Conservation (phyloP, 345 rosid genomes). For the Sonneratia caseolaris region DNA sequence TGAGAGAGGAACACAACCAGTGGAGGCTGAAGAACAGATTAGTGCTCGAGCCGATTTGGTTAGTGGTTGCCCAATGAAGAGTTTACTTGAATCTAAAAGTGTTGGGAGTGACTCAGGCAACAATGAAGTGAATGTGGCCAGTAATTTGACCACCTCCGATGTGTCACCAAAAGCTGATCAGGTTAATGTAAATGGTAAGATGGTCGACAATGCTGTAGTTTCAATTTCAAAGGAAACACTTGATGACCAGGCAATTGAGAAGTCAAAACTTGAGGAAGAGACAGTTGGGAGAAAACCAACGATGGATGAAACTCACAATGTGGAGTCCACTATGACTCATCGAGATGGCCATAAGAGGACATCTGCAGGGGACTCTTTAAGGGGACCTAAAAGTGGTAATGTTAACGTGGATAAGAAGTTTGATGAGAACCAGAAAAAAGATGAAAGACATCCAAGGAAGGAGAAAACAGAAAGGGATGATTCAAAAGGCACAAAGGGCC, state of each 20-base stretch:
- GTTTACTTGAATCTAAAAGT: slow-evolving; percentile 15
- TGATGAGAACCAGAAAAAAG: slow-evolving; percentile 29
- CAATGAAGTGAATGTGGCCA: slow-evolving; percentile 7
- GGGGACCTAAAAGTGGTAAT: slow-evolving; percentile 24
- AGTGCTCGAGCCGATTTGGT: slow-evolving; percentile 11
- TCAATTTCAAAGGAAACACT: slow-evolving; percentile 18
- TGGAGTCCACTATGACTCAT: slow-evolving; percentile 24
- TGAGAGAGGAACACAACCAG: slow-evolving; percentile 30
- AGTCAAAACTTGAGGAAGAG: slow-evolving; percentile 21
- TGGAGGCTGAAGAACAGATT: slow-evolving; percentile 18
- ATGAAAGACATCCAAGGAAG: slow-evolving; percentile 35
- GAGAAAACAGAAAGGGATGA: slow-evolving; percentile 41
- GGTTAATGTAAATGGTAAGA: slow-evolving; percentile 19
- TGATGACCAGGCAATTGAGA: slow-evolving; percentile 12
- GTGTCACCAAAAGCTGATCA: slow-evolving; percentile 10
- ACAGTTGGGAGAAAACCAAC: slow-evolving; percentile 16
- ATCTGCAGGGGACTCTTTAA: slow-evolving; percentile 24
- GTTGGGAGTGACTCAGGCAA: slow-evolving; percentile 11
- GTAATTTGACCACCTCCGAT: background rate
- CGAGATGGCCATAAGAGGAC: slow-evolving; percentile 32
- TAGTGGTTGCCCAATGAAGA: slow-evolving; percentile 15
- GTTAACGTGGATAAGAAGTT: slow-evolving; percentile 21
- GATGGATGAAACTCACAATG: slow-evolving; percentile 23
- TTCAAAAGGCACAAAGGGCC: slow-evolving; percentile 44
- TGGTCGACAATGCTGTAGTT: slow-evolving; percentile 15